A percentile compares a stretch with the other conserved stretches of the same genome.
Evolutionary conservation across 2,329 filamentous ascomycete genomes (phyloP).

Genomic region (Xylaria sp.): DNA sequence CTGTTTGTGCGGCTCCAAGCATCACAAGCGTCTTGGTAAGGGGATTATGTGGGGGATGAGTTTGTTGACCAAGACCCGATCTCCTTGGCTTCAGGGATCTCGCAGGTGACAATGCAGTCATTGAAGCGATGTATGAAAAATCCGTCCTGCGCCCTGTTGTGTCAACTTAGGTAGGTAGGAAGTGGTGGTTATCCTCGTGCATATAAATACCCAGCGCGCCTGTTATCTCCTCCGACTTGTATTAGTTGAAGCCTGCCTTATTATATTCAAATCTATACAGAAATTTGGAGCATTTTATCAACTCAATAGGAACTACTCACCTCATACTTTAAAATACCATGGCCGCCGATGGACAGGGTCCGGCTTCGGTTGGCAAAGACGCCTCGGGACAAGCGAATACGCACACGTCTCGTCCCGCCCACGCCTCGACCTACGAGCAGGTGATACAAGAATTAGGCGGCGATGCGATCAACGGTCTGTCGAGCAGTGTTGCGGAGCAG

Average conservation of each 20-base stretch:
- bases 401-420: conserved; percentile 66
- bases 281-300: not conserved
- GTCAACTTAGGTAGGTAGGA: not conserved
- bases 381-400: conserved; percentile 41
- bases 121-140: not conserved
- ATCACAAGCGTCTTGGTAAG: not conserved
- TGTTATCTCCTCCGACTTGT: not conserved
- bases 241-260: not conserved
- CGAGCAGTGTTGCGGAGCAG: conserved; percentile 59
- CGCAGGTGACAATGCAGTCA: conserved; percentile 5
- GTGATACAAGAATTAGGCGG: conserved; percentile 64
- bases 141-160: not conserved
- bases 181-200: not conserved
- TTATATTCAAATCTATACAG: not conserved
- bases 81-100: conserved; percentile 2
- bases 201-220: not conserved
- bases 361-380: conserved; percentile 12
- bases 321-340: conserved; percentile 9
- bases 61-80: conserved; percentile 3
- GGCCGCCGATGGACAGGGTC: conserved; percentile 8
- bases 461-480: conserved; percentile 66
- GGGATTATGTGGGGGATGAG: not conserved
- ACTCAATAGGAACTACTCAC: not conserved
- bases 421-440: conserved; percentile 61
- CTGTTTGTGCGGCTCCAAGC: not conserved